Evolutionary conservation across 352 stramenopile species (phyloP), one percentile per base, ranked within the genome.

Genomic region (Phytophthora tentaculata): DNA sequence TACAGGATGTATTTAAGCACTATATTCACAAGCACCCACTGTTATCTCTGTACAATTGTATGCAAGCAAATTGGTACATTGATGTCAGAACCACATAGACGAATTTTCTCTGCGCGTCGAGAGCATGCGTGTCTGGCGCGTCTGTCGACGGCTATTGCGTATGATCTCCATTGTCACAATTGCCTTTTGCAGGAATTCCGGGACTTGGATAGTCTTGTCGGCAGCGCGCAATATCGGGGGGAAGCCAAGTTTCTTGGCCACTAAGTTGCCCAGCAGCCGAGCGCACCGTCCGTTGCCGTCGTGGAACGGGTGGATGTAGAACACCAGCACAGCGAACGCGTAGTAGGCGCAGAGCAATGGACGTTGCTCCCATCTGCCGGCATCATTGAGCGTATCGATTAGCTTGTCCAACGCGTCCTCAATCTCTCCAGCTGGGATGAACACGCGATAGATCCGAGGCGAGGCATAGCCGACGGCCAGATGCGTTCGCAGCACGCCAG

Each of bases 81-180:
- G n/a, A n/a, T n/a, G n/a, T 71, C 43, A 94, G 41, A 94, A 94
- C 86, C 86, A 94, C 79, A 91, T 94, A 29, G 86, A 94, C 17
- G 83, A 81, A 69, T 89, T 91, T 60, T 93, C 83, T 64, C 85
- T 90, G 29, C 79, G 80, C 0, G 71, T 64, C 13, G 81, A 81
- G 14, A 91, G 74, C 60, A 81, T 74, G 12, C 86, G 76, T 12
- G 68, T 69, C 60, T 80, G 72, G 1, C 72, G 82, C 45, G 53
- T 80, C 43, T 88, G 81, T 3, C 81, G 81, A 3, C 79, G 75
- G 28, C 65, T 90, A 28, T 81, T 89, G 23, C 81, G 80, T 28
- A 89, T 73, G 48, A 87, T 83, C 20, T 94, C 87, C 71, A 90
- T 86, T 4, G 81, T 90, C 58, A 89, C 77, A 20, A 93, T 78